Conservation (phyloP, 2,329 filamentous ascomycete species). For the Aspergillus puulaauensis region DNA sequence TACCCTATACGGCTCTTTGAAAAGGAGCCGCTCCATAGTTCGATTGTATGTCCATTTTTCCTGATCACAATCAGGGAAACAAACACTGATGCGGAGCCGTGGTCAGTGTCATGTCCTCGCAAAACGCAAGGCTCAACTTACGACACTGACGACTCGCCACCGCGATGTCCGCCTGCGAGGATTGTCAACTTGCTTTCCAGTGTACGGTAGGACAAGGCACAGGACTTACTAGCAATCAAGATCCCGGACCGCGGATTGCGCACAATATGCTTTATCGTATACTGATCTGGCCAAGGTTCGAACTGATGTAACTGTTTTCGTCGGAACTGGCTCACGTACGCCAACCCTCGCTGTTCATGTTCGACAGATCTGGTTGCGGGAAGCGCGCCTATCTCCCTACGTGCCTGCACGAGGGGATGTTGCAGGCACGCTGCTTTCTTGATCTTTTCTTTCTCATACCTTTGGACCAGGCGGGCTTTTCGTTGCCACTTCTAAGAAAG, state of each 20-base stretch:
- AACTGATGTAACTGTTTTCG: conserved; percentile 32
- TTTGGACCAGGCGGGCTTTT: conserved; percentile 23
- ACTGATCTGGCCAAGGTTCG: conserved; percentile 26
- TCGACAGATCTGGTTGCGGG: conserved; percentile 18
- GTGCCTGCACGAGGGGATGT: conserved; percentile 29
- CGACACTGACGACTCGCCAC: conserved; percentile 32
- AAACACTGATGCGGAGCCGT: conserved; percentile 24
- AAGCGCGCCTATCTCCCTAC: conserved; percentile 30
- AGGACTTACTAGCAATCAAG: conserved; percentile 36
- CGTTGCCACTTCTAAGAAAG: conserved; percentile 29
- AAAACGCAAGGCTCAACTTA: conserved; percentile 20
- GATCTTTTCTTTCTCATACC: conserved; percentile 34
- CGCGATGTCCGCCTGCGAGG: conserved; percentile 27
- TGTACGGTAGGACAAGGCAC: neutral
- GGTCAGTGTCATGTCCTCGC: conserved; percentile 9
- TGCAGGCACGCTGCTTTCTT: conserved; percentile 28
- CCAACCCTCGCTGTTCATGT: conserved; percentile 27
- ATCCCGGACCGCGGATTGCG: conserved; percentile 36
- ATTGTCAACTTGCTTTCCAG: conserved; percentile 15
- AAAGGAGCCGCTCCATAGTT: conserved; percentile 33
- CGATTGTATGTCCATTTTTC: conserved; percentile 33
- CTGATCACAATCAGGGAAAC: conserved; percentile 32
- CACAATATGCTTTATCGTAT: conserved; percentile 31
- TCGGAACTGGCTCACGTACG: conserved; percentile 34
- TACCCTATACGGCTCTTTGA: conserved; percentile 34